Evolutionary conservation across 805 yeast species (phyloP), one percentile per base, ranked within the genome.

Genomic region (Yueomyces sp.): DNA sequence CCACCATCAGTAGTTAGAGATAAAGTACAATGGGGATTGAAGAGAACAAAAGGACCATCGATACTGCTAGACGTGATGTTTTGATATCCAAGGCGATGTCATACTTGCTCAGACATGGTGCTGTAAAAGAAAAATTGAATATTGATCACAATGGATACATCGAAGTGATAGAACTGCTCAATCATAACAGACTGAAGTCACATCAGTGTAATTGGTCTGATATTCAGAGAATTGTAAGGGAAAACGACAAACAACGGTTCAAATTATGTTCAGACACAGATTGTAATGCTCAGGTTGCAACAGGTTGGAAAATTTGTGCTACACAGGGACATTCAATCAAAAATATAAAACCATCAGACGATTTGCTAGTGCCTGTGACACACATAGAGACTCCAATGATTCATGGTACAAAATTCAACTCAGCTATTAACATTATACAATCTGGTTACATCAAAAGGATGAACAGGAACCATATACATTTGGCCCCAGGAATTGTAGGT

Each of bases 301-400:
- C 8, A 34, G 5, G 5, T 11, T 34, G n/a, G 6, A 41, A 51
- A 34, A 75, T 90, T n/a, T 76, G 96, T 56, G 97, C 98, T 3
- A 80, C 81, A 42, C 98, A 92, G 61, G 98, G 98, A 3, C 98
- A 92, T 60, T 78, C 94, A 0, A 63, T 90, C 4, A 56, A 59
- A 33, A 45, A 52, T 0, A 66, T 78, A 1, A 40, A 41, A 5
- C 60, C 62, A 2, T 66, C 67, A 30, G 70, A 65, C 26, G 69
- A 72, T 12, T 68, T 70, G 30, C 59, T 76, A 30, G 56, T 43
- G 40, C 66, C 56, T 36, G 53, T 77, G 39, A 53, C 54, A n/a
- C 47, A 57, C 26, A 41, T 38, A 2, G 65, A 59, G 0, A 37
- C 49, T 0, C 56, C 60, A 2, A 70, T 86, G 3, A 77, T 85